Conservation (phyloP, 2,329 filamentous ascomycete genomes). For the Fusarium agapanthi region DNA sequence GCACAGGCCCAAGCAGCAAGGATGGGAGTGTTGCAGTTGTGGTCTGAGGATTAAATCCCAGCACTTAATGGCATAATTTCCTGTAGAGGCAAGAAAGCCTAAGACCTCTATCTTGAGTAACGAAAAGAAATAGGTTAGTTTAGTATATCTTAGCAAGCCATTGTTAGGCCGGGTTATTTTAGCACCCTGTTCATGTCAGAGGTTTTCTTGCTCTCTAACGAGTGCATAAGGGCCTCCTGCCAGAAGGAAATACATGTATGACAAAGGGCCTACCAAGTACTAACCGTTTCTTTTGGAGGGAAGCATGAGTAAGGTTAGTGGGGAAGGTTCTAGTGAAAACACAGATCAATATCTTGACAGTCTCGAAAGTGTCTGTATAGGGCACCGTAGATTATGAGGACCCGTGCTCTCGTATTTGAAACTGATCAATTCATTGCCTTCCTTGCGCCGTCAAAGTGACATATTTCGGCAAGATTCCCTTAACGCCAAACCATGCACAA, state of each 20-base stretch:
- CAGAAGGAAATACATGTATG: background rate
- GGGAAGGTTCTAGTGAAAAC: background rate
- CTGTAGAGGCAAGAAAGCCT: background rate
- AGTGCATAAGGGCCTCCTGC: background rate
- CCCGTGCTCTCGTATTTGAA: constrained; percentile 17
- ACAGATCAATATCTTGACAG: background rate
- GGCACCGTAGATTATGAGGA: constrained; percentile 19
- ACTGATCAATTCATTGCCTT: constrained; percentile 36
- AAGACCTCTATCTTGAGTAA: background rate
- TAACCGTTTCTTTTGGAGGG: background rate
- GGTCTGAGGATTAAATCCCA: background rate
- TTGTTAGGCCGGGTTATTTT: background rate
- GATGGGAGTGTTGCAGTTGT: background rate
- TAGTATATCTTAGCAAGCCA: background rate
- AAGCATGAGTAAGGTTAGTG: background rate
- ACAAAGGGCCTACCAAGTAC: background rate
- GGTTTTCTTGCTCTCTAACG: background rate
- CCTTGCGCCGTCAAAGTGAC: constrained; percentile 43
- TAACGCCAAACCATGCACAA: constrained; percentile 48
- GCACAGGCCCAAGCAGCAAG: constrained; percentile 21
- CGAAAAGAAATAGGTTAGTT: background rate
- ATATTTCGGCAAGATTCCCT: constrained; percentile 39
- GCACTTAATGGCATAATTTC: background rate
- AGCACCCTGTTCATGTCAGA: background rate
- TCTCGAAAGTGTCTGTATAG: constrained; percentile 8